Conservation (phyloP, 164 flowering plant species). For the Saururus chinensis region DNA sequence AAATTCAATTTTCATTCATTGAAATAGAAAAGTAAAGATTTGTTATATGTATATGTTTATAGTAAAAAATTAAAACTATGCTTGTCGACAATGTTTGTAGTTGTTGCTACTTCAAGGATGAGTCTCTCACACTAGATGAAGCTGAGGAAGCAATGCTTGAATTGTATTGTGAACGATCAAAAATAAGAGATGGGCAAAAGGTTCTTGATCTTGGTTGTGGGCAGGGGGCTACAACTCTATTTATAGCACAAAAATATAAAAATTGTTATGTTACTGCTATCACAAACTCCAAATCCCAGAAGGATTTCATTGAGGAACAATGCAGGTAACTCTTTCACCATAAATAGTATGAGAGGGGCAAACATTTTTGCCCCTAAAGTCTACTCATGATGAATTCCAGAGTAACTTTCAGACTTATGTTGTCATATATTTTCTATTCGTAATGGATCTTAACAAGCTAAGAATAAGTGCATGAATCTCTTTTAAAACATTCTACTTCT, state of each 20-base stretch:
- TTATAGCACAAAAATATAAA: slow-evolving; percentile 5
- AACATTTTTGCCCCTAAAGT: too few relatives aligned
- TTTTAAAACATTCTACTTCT: not conserved
- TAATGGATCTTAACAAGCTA: not conserved
- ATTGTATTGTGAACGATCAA: slow-evolving; percentile 9
- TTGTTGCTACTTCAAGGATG: slow-evolving; percentile 7
- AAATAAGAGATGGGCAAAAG: slow-evolving; percentile 6
- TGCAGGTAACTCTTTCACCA: not conserved
- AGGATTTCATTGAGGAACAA: not conserved
- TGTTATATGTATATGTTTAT: too few relatives aligned
- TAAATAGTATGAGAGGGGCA: too few relatives aligned
- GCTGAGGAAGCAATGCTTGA: slow-evolving; percentile 13
- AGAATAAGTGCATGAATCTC: too few relatives aligned
- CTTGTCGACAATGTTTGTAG: not conserved
- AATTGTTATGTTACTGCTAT: not conserved
- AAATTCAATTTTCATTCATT: too few relatives aligned
- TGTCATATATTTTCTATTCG: not conserved
- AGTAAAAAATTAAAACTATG: too few relatives aligned
- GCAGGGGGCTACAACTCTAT: slow-evolving; percentile 5
- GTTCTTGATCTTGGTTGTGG: slow-evolving; percentile 10
- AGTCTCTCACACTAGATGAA: slow-evolving; percentile 4
- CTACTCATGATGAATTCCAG: not conserved
- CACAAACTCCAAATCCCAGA: not conserved
- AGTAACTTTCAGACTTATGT: too few relatives aligned
- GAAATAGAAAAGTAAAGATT: too few relatives aligned